Conservation (phyloP, 139 green algal genomes). For the Chlorella vulgaris region DNA sequence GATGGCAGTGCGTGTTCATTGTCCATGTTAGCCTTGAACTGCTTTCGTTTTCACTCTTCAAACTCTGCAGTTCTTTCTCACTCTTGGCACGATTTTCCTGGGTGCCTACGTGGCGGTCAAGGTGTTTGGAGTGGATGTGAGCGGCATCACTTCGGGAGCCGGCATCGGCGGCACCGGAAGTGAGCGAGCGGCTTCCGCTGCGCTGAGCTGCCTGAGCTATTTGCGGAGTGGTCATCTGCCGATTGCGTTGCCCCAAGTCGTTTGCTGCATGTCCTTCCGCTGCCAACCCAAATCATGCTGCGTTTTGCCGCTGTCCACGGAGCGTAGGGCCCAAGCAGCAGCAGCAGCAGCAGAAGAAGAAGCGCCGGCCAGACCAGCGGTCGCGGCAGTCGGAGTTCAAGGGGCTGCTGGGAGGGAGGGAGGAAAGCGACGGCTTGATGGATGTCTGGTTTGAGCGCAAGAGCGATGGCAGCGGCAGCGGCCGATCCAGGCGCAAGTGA, state of each 20-base stretch:
- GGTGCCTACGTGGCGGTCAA: constrained; percentile 43
- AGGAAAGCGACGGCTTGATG: constrained; percentile 18
- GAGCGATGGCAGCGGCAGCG: neutral
- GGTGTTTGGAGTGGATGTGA: constrained; percentile 44
- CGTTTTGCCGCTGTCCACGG: too few species aligned
- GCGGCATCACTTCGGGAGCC: neutral
- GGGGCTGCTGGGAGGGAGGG: neutral
- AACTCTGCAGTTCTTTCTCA: constrained; percentile 53
- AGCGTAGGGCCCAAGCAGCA: neutral
- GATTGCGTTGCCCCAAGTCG: too few species aligned
- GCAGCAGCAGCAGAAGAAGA: constrained; percentile 1
- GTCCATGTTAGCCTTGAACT: neutral
- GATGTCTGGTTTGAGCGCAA: constrained; percentile 36
- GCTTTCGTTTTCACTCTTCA: neutral
- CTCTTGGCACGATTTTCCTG: constrained; percentile 48
- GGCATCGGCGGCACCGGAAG: neutral
- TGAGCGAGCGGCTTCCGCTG: neutral
- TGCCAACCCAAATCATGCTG: too few species aligned
- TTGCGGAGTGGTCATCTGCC: too few species aligned
- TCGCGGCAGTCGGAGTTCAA: constrained; percentile 29
- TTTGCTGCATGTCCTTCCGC: too few species aligned
- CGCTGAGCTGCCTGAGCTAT: neutral
- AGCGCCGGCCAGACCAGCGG: neutral
- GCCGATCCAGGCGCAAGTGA: neutral
- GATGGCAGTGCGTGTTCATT: too few species aligned